phyloP scores from a whole-genome alignment of 2,329 filamentous ascomycete genomes.

The Colletotrichum sp. region DNA sequence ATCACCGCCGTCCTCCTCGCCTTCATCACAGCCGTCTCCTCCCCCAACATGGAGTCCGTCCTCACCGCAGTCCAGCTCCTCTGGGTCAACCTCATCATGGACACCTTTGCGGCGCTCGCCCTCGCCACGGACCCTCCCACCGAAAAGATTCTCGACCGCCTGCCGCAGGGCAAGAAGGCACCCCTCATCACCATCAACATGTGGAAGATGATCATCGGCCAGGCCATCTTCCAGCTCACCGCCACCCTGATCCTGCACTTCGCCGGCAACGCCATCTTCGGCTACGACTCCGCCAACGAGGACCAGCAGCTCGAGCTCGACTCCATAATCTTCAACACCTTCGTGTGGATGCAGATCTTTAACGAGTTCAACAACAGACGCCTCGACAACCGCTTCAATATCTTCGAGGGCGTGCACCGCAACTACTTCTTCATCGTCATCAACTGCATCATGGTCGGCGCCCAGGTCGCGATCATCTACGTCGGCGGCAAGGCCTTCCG shows the following conservation, averaged over 20 bases:
- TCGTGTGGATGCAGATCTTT: slow-evolving; percentile 77
- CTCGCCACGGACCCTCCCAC: slow-evolving; percentile 69
- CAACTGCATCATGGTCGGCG: slow-evolving; percentile 60
- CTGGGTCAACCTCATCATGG: slow-evolving; percentile 76
- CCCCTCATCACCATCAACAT: slow-evolving; percentile 74
- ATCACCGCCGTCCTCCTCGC: slow-evolving; percentile 71
- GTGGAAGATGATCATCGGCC: slow-evolving; percentile 72
- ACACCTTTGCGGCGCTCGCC: slow-evolving; percentile 70
- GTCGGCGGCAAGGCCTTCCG: slow-evolving; percentile 60
- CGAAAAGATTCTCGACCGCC: slow-evolving; percentile 59
- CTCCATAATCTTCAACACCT: slow-evolving; percentile 72
- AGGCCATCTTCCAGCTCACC: slow-evolving; percentile 65
- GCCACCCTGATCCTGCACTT: slow-evolving; percentile 67
- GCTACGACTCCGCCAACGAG: slow-evolving; percentile 47
- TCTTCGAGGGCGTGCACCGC: slow-evolving; percentile 61
- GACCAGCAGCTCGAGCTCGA: slow-evolving; percentile 50
- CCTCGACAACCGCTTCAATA: slow-evolving; percentile 67
- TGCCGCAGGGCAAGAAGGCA: slow-evolving; percentile 65
- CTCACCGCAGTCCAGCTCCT: slow-evolving; percentile 71
- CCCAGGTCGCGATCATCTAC: slow-evolving; percentile 63
- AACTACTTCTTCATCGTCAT: slow-evolving; percentile 65
- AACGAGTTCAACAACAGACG: slow-evolving; percentile 72
- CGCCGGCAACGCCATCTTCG: slow-evolving; percentile 59
- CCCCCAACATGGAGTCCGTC: slow-evolving; percentile 59
- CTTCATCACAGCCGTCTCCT: slow-evolving; percentile 67